These are phyloP conservation scores for Monilinia fructigena DNA, from an alignment of 2,329 filamentous ascomycete genomes.

Conservation along the genomic window DNA sequence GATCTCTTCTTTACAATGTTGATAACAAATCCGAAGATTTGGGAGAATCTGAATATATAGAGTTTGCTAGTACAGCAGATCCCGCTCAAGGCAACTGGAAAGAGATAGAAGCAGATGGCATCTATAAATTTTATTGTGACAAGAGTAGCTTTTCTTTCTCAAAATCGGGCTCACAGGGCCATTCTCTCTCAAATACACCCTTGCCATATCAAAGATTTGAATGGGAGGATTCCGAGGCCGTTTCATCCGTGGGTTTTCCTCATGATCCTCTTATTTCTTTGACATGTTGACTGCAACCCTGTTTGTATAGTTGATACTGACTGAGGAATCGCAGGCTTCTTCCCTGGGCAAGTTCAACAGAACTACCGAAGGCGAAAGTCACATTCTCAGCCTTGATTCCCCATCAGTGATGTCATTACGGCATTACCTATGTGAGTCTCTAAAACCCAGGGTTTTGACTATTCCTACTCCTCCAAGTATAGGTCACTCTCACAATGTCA, in stretches of 20 bases:
- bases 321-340: conserved; percentile 12
- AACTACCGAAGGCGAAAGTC: conserved; percentile 41
- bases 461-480: conserved; percentile 58
- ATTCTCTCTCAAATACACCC: conserved; percentile 18
- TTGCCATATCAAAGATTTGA: conserved; percentile 24
- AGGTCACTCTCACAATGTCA: conserved; percentile 43
- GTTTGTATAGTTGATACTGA: conserved; percentile 3
- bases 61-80: conserved; percentile 71
- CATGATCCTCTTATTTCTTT: neutral
- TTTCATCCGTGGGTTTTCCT: conserved; percentile 11
- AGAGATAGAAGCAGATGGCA: conserved; percentile 82
- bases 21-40: conserved; percentile 28
- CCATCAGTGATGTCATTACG: conserved; percentile 54
- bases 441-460: conserved; percentile 62
- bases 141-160: neutral
- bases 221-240: conserved; percentile 24
- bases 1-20: conserved; percentile 70
- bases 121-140: conserved; percentile 52
- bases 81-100: conserved; percentile 55
- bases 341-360: conserved; percentile 39
- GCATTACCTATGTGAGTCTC: conserved; percentile 56
- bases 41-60: conserved; percentile 47
- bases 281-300: neutral
- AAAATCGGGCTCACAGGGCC: neutral
- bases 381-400: conserved; percentile 44